Percentiles rank a stretch among this genome's conserved stretches.
Evolutionary conservation across 2,329 filamentous ascomycete species (phyloP).

Genomic region (Neophaeococcomyces mojaviensis): DNA sequence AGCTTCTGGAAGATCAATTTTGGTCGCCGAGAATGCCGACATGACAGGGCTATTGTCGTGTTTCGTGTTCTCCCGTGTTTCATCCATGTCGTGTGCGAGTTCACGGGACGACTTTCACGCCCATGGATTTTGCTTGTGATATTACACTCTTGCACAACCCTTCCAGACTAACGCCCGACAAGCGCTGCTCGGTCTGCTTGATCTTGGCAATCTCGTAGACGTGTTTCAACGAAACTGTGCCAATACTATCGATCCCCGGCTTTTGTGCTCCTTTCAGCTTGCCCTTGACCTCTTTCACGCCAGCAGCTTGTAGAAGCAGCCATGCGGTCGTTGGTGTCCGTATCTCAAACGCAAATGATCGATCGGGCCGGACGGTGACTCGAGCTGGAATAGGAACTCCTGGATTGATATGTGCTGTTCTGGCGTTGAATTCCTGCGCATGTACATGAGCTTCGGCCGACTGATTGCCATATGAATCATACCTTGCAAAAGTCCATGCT

Average conservation of each 20-base stretch:
- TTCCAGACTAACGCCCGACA: slow-evolving; percentile 64
- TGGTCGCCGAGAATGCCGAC: no score
- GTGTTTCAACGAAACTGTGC: slow-evolving; percentile 85
- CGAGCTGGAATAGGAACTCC: slow-evolving; percentile 86
- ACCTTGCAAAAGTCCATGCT: slow-evolving; percentile 99
- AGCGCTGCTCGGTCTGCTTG: slow-evolving; percentile 69
- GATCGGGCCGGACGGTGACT: slow-evolving; percentile 85
- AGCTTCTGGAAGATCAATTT: no score
- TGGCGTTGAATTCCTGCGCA: slow-evolving; percentile 85
- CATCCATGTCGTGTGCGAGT: not conserved
- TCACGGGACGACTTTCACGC: slow-evolving; percentile 62
- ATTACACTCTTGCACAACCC: slow-evolving; percentile 68
- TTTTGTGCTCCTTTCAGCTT: slow-evolving; percentile 67
- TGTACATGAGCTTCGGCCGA: slow-evolving; percentile 6
- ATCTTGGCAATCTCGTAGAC: slow-evolving; percentile 97
- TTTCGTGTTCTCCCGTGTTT: not conserved
- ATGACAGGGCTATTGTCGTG: no score
- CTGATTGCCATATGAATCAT: slow-evolving; percentile 17
- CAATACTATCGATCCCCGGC: slow-evolving; percentile 70
- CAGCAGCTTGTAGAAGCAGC: slow-evolving; percentile 75
- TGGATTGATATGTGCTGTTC: slow-evolving; percentile 72
- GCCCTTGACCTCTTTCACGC: slow-evolving; percentile 63
- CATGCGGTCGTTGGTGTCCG: slow-evolving; percentile 92
- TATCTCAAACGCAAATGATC: slow-evolving; percentile 86
- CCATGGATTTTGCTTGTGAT: slow-evolving; percentile 66